Base-by-base conservation (phyloP, 2,329 filamentous ascomycete species). In the Trichoderma sp. region DNA sequence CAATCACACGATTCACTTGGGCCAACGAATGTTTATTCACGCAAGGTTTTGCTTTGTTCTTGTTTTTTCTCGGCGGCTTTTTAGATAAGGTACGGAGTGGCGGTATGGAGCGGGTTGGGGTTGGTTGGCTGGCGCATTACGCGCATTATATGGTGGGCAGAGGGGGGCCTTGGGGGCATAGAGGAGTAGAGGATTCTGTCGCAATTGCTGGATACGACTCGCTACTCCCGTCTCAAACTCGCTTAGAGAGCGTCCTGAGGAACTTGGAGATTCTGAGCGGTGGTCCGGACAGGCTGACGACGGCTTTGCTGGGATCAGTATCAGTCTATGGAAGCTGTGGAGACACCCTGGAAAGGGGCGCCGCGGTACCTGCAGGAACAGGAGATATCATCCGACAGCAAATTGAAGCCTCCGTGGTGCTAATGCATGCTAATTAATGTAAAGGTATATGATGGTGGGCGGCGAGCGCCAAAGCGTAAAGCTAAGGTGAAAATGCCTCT, bases 361-460 rank as follows among this genome's bases (percentile, higher is more conserved):
- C 32, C 59, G 67, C 39, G n/a, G 68, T 64, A 70, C 68, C 68
- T 70, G 68, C 68, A 70, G 68, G 68, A 70, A 70, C 58, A 70
- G 59, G 58, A 63, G 68, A 70, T 55, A 57, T 47, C 34, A 57
- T 39, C 59, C 68, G 58, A 62, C 57, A 50, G 66, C 55, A 69
- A 53, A 69, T 34, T 69, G 66, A 69, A 26, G 39, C 20, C 53
- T 65, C 50, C 26, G 28, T 34, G 15, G 36, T 53, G n/a, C 34
- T 61, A 50, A 62, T 62, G 66, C 66, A 50, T 61, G n/a, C 66
- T 50, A 36, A 68, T 59, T 23, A 30, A 34, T 30, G n/a, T 43
- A 67, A 1, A 59, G 8, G 28, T 28, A n/a, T 28, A 50, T 23
- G 30, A 34, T 32, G 9, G 47, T 57, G 62, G 28, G 30, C 26